phyloP scores from a whole-genome alignment of 495 filamentous ascomycete genomes.

The Immersiella caudata region DNA sequence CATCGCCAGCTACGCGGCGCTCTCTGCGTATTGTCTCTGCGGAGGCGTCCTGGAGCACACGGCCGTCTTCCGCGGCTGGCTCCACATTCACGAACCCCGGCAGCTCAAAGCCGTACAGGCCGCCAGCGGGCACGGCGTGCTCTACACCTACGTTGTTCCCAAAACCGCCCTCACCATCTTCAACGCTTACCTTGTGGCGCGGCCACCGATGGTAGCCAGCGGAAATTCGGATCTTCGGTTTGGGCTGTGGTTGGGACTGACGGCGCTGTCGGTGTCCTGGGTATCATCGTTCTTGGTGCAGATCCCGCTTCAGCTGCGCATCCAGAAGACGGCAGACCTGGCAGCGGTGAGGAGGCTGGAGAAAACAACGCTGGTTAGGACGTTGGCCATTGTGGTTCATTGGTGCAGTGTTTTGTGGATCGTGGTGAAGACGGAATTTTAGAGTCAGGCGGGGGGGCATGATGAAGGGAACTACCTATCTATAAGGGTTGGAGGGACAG shows the following conservation, averaged over 20 bases:
- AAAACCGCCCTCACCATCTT: conserved; percentile 14
- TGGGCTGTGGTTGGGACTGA: conserved; percentile 7
- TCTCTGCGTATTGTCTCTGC: conserved; percentile 11
- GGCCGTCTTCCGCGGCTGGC: conserved; percentile 11
- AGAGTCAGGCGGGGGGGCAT: too few species aligned
- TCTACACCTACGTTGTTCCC: conserved; percentile 12
- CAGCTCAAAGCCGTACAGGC: conserved; percentile 15
- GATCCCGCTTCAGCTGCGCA: conserved; percentile 9
- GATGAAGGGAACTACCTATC: too few species aligned
- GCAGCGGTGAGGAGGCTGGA: neutral
- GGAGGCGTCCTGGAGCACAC: conserved; percentile 12
- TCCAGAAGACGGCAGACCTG: conserved; percentile 4
- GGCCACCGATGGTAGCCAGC: neutral
- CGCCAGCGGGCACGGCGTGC: conserved; percentile 1
- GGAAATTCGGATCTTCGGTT: neutral
- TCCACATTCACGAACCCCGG: conserved; percentile 11
- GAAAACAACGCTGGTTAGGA: conserved; percentile 5
- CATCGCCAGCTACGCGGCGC: conserved; percentile 10
- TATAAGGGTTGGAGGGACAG: too few species aligned
- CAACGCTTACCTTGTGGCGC: conserved; percentile 7
- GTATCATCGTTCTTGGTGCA: conserved; percentile 11
- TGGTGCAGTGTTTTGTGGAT: conserved; percentile 13
- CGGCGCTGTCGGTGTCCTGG: neutral
- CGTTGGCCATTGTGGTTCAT: conserved; percentile 12
- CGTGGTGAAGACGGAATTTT: neutral